Evolutionary conservation across 2,329 filamentous ascomycete species (phyloP), one percentile per base, ranked within the genome.

Genomic region (Aspergillus glaucus): DNA sequence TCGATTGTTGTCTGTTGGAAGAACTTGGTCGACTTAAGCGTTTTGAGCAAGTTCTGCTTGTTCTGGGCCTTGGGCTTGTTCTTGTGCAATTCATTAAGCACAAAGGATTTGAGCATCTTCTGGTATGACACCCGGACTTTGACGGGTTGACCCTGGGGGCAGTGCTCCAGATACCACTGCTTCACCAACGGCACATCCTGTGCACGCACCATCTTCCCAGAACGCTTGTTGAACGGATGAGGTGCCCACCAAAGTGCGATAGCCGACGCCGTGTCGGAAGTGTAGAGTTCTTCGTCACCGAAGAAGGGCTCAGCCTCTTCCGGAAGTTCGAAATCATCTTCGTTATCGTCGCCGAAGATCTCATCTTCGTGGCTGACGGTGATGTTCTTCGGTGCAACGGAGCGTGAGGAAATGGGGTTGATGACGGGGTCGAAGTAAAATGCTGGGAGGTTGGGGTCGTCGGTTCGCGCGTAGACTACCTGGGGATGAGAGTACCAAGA

Each of bases 1-100:
- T 98, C 93, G 55, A 98, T 97, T 7, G 89, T 95, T 3, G 93
- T 98, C 71, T 97, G 93, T 71, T 98, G 94, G 79, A 98, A 98
- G 75, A 98, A 98, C 65, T 98, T 98, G 43, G 93, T 98, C 58
- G 89, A 85, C 71, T 96, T 97, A 57, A 98, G 72, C 7, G 89
- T 94, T 60, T 83, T 84, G 66, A 97, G 80, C 50, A 98, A 73
- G 62, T 94, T 89, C 64, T 98, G 93, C 66, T 92, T 95, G 74
- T 91, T 95, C 58, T 95, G 85, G 3, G 93, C 88, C 76, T 98
- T 97, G 6, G 92, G 89, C 57, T 87, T 88, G 72, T 91, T 94
- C 75, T 92, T 94, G 71, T 98, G 94, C 43, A 98, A 78, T 71
- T 97, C 92, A 59, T 98, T 98, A 56, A 98, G 79, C 15, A 98